phyloP scores from a whole-genome alignment of 768 basidiomycete genomes.

The Butyriboletus loyo region DNA sequence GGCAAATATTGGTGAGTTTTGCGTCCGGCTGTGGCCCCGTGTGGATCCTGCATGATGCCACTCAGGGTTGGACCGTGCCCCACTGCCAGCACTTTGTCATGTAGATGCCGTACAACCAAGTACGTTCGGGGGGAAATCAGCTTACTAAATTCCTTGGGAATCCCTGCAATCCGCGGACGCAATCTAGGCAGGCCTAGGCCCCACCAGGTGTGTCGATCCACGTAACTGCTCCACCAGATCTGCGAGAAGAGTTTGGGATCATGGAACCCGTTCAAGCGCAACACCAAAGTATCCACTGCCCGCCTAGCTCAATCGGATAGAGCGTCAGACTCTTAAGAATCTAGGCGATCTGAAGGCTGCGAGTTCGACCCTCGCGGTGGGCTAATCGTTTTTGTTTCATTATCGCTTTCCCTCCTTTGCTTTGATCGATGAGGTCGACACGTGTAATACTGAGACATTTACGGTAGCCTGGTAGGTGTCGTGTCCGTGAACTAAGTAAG shows the following conservation, averaged over 20 bases:
- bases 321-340: slow-evolving; percentile 58
- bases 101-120: background rate
- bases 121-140: background rate
- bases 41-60: background rate
- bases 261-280: rapidly evolving
- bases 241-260: background rate
- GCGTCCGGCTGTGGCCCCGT: no score
- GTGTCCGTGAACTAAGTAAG: no score
- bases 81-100: background rate
- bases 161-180: background rate
- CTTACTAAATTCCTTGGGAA: background rate
- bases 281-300: slow-evolving; percentile 26
- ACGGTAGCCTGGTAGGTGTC: no score
- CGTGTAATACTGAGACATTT: no score
- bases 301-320: slow-evolving; percentile 69
- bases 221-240: background rate
- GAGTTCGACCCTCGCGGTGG: slow-evolving; percentile 65
- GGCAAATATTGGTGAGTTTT: no score
- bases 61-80: background rate
- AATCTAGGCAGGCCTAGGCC: background rate
- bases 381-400: slow-evolving; percentile 32
- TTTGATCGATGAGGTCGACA: no score
- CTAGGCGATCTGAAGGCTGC: slow-evolving; percentile 56
- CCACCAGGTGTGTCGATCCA: background rate
- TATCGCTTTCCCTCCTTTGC: no score